phyloP scores from a whole-genome alignment of 371 early-diverging fungal genomes.

The Lichtheimia ornata region DNA sequence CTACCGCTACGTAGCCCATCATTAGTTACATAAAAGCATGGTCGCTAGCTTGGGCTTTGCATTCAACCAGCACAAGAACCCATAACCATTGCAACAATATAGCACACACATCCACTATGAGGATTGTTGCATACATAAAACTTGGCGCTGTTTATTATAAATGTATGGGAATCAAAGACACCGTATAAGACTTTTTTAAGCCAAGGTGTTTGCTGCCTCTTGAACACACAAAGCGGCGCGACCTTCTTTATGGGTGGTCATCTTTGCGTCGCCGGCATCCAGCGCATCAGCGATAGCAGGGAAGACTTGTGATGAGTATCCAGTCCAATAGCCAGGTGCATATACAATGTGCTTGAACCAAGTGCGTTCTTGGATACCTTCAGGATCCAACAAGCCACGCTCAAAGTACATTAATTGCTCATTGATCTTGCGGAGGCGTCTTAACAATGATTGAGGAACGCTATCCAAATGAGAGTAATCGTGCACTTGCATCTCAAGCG shows the following conservation, averaged over 20 bases:
- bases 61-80: no score
- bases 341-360: conserved; percentile 69
- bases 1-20: no score
- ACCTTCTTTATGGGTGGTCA: conserved; percentile 29
- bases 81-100: no score
- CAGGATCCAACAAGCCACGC: conserved; percentile 54
- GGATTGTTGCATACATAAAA: no score
- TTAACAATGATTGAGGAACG: conserved; percentile 20
- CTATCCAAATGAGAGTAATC: background rate
- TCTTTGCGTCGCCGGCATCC: conserved; percentile 28
- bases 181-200: no score
- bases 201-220: background rate
- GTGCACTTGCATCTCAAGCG: conserved; percentile 8
- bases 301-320: conserved; percentile 54
- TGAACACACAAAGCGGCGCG: conserved; percentile 23
- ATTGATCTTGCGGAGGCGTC: conserved; percentile 35
- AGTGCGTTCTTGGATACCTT: conserved; percentile 57
- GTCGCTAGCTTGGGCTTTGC: no score
- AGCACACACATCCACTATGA: no score
- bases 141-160: no score
- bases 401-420: conserved; percentile 50
- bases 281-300: conserved; percentile 57
- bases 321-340: conserved; percentile 61
- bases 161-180: no score
- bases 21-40: no score